Evolutionary conservation across 495 filamentous ascomycete species (phyloP), one percentile per base, ranked within the genome.

Genomic region (Podospora pseudoanserina): DNA sequence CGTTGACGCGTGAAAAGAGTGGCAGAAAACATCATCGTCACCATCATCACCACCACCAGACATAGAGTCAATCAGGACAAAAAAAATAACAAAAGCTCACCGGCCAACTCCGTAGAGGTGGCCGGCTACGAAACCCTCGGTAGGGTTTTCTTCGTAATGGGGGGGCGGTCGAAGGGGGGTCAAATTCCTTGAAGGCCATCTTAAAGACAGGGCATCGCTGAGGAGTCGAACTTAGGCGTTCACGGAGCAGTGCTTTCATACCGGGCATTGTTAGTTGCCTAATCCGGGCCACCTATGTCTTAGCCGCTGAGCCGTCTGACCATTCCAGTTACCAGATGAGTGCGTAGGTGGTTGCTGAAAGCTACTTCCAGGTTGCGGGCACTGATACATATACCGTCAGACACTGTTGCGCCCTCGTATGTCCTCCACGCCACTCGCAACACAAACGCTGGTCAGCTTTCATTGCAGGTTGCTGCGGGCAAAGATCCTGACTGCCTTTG

Each of bases 221-320:
- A 49, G 39, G 39, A 49, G 13, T 49, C 15, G 39, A 49, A 49
- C 39, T 49, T 1, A 18, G 39, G 39, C 13, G 39, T 49, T 11
- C 39, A 49, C 65, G 54, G 65, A 67, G 57, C 65, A 57, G 58
- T 53, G 23, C 55, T 62, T 67, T 39, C 61, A 23, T 23, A 13
- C 64, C 30, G 28, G 18, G 20, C 56, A 66, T 49, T 49, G 39
- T 49, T 49, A 6, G 39, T 49, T 18, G 13, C 39, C 39, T 49
- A 11, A 49, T 49, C 39, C 39, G 39, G 39, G 39, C 39, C 9
- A 13, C 39, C 39, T 49, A 49, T 11, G 39, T 49, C 39, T 49
- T 49, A 49, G 0, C 39, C 7, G 39, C 39, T 49, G 39, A 49
- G 39, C 39, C 15, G 18, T 49, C 39, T 16, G 39, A 49, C 39